A percentile compares a stretch with the other conserved stretches of the same genome.
These are phyloP conservation scores for Allium sativum DNA, from an alignment of 106 monocot genomes.

Conservation along the genomic window DNA sequence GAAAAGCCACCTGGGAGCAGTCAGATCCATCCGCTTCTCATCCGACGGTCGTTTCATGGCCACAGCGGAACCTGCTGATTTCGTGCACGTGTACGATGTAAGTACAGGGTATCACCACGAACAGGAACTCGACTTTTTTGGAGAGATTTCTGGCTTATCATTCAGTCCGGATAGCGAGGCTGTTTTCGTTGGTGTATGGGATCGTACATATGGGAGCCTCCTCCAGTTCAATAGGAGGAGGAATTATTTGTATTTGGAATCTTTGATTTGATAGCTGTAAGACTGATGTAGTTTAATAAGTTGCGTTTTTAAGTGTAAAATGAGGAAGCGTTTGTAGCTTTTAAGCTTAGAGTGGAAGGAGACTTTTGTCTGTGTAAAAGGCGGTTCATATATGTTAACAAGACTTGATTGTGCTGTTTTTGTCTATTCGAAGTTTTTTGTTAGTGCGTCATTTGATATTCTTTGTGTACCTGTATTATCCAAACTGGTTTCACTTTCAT, in stretches of 20 bases:
- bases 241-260: constrained; percentile 7
- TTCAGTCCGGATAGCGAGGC: constrained; percentile 44
- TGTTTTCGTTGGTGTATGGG: constrained; percentile 43
- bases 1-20: constrained; percentile 14
- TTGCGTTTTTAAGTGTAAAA: not conserved
- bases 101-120: constrained; percentile 9
- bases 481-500: too few species aligned
- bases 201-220: constrained; percentile 34
- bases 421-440: too few species aligned
- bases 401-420: too few species aligned
- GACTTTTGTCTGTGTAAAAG: too few species aligned
- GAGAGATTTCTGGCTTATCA: constrained; percentile 30
- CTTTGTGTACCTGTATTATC: too few species aligned
- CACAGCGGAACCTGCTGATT: constrained; percentile 29
- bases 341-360: too few species aligned
- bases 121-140: constrained; percentile 28
- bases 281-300: not conserved
- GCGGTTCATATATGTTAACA: too few species aligned
- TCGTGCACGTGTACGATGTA: constrained; percentile 25
- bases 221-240: constrained; percentile 20
- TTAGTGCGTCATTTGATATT: too few species aligned
- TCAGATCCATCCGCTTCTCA: constrained; percentile 23
- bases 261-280: not conserved
- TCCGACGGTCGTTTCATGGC: constrained; percentile 26
- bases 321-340: too few species aligned